Evolutionary conservation across 306 rosid genomes (phyloP).

Genomic region (Gastrolobium bilobum): DNA sequence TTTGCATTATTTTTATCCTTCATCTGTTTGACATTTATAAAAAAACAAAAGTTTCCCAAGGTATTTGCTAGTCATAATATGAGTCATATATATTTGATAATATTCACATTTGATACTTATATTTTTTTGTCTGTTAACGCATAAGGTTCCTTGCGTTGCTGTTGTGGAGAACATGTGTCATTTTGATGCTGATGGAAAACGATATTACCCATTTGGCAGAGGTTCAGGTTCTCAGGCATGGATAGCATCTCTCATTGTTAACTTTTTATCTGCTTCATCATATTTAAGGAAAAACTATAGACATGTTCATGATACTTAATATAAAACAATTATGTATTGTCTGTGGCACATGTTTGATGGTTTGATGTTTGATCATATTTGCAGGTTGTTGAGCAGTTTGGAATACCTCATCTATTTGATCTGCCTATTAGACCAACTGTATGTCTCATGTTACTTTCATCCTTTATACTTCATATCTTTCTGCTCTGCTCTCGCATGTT

Average conservation of each 20-base stretch:
- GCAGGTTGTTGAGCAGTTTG: slow-evolving; percentile 97
- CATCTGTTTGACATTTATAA: background rate
- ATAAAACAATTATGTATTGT: slow-evolving; percentile 16
- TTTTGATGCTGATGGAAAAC: slow-evolving; percentile 96
- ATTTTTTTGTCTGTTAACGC: slow-evolving; percentile 45
- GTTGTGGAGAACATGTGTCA: slow-evolving; percentile 99
- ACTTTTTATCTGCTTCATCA: slow-evolving; percentile 40
- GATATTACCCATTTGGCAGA: slow-evolving; percentile 93
- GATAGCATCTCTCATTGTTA: slow-evolving; percentile 12
- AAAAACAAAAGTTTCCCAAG: background rate
- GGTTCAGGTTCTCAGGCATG: slow-evolving; percentile 97
- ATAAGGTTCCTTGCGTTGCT: slow-evolving; percentile 96
- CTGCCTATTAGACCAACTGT: slow-evolving; percentile 96
- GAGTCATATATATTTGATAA: slow-evolving; percentile 20
- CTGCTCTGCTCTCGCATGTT: slow-evolving; percentile 17
- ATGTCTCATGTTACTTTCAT: slow-evolving; percentile 50
- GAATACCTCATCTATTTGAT: slow-evolving; percentile 96
- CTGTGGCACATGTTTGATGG: slow-evolving; percentile 33
- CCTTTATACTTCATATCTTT: slow-evolving; percentile 23
- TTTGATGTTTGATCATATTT: slow-evolving; percentile 52
- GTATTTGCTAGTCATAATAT: slow-evolving; percentile 14
- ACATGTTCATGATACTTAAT: slow-evolving; percentile 9
- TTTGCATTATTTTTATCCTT: background rate
- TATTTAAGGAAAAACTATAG: slow-evolving; percentile 21
- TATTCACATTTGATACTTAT: slow-evolving; percentile 40